These are phyloP conservation scores for Hydrangea macrophylla DNA, from an alignment of 148 eudicot genomes.

Conservation along the genomic window DNA sequence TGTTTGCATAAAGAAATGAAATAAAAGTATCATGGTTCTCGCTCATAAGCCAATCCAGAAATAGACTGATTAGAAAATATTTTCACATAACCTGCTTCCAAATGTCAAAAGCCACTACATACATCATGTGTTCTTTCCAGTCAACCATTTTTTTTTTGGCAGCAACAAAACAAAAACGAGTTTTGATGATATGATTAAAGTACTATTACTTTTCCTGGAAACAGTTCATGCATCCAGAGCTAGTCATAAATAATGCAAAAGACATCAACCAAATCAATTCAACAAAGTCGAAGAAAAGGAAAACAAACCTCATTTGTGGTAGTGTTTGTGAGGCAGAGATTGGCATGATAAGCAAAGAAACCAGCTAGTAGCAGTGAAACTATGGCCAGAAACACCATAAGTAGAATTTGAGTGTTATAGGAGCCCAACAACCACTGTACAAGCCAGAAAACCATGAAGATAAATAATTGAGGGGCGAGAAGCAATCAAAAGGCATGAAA, in stretches of 20 bases:
- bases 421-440: conserved; percentile 86
- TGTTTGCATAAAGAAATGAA: too few relatives aligned
- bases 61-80: too few relatives aligned
- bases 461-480: neutral
- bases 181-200: neutral
- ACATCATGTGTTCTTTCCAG: neutral
- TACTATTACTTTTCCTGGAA: too few relatives aligned
- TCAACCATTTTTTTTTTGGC: neutral
- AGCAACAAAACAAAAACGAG: neutral
- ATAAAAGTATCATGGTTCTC: too few relatives aligned
- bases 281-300: conserved; percentile 5
- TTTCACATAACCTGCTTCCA: too few relatives aligned
- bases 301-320: conserved; percentile 86
- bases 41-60: too few relatives aligned
- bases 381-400: conserved; percentile 79
- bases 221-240: neutral
- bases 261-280: neutral
- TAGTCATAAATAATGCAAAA: neutral
- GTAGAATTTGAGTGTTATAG: conserved; percentile 85
- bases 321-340: conserved; percentile 76
- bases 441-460: conserved; percentile 13
- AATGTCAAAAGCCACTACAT: neutral
- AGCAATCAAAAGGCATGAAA: neutral
- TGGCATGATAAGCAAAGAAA: conserved; percentile 82
- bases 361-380: conserved; percentile 82